Percentiles rank a stretch among this genome's conserved stretches.
phyloP scores from a whole-genome alignment of 495 filamentous ascomycete genomes.

The Astrocystis sublimbata region DNA sequence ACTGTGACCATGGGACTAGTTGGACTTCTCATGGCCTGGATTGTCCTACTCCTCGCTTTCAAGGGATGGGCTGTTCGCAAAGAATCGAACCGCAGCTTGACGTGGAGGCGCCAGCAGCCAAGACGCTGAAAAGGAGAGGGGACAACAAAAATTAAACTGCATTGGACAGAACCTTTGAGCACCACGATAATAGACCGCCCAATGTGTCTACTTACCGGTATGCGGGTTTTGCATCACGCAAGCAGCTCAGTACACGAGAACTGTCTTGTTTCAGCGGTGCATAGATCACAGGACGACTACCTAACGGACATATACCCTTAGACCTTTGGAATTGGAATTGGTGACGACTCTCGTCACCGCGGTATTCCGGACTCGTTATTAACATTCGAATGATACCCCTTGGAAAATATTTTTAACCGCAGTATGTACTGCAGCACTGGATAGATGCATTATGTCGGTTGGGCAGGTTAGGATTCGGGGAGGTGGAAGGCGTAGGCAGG shows the following conservation, averaged over 20 bases:
- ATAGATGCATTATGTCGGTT: constrained; percentile 7
- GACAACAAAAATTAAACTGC: constrained; percentile 4
- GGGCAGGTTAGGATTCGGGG: neutral
- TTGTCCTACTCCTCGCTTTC: constrained; percentile 73
- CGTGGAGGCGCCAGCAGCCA: constrained; percentile 23
- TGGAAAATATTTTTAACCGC: neutral
- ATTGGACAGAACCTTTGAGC: too few relatives aligned
- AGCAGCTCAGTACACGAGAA: constrained; percentile 13
- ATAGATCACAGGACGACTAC: neutral
- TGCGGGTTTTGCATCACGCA: constrained; percentile 11
- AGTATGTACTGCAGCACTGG: constrained; percentile 4
- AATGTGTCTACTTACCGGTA: neutral
- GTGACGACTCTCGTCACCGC: neutral
- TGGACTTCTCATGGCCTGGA: constrained; percentile 83
- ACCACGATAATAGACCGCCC: neutral
- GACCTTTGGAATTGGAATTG: neutral
- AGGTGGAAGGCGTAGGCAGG: neutral
- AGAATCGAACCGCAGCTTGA: constrained; percentile 41
- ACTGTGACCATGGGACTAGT: constrained; percentile 85
- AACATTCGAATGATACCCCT: constrained; percentile 18
- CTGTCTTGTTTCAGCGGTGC: constrained; percentile 5
- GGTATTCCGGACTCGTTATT: neutral
- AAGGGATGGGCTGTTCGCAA: constrained; percentile 83
- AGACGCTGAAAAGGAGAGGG: neutral
- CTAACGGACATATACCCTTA: neutral